Evolutionary conservation across 306 rosid species (phyloP).

Genomic region (Lablab purpureus): DNA sequence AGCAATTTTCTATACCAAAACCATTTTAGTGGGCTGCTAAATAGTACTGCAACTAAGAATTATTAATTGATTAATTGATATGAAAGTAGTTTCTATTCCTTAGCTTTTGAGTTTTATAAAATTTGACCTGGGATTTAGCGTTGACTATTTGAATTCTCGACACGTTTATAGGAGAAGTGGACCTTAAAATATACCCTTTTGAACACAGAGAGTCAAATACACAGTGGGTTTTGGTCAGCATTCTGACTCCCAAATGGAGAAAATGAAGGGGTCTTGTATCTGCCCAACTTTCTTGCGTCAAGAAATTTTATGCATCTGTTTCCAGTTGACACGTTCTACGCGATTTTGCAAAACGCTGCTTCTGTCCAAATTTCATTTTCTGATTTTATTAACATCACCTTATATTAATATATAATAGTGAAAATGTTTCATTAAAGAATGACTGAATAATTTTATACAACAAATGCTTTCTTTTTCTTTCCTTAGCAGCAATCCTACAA

Average conservation of each 20-base stretch:
- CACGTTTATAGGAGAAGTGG: slow-evolving; percentile 34
- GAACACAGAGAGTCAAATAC: not conserved
- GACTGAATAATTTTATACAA: too few relatives aligned
- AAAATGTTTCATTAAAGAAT: too few relatives aligned
- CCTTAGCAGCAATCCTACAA: too few relatives aligned
- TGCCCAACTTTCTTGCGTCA: not conserved
- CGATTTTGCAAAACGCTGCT: not conserved
- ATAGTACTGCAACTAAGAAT: not conserved
- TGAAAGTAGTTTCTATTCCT: not conserved
- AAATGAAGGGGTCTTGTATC: not conserved
- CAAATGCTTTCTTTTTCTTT: too few relatives aligned
- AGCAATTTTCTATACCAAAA: not conserved
- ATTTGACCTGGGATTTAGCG: slow-evolving; percentile 29
- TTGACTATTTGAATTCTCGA: slow-evolving; percentile 41
- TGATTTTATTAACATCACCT: not conserved
- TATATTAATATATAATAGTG: not conserved
- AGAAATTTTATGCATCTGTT: not conserved
- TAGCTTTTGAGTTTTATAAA: not conserved
- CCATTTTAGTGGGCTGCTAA: slow-evolving; percentile 16
- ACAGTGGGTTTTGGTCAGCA: slow-evolving; percentile 27
- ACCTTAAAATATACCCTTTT: not conserved
- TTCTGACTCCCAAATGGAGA: not conserved
- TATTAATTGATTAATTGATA: not conserved
- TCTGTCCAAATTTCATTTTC: not conserved
- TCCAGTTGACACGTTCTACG: slow-evolving; percentile 1